phyloP scores from a whole-genome alignment of 306 rosid species.

The Quercus bicolor region DNA sequence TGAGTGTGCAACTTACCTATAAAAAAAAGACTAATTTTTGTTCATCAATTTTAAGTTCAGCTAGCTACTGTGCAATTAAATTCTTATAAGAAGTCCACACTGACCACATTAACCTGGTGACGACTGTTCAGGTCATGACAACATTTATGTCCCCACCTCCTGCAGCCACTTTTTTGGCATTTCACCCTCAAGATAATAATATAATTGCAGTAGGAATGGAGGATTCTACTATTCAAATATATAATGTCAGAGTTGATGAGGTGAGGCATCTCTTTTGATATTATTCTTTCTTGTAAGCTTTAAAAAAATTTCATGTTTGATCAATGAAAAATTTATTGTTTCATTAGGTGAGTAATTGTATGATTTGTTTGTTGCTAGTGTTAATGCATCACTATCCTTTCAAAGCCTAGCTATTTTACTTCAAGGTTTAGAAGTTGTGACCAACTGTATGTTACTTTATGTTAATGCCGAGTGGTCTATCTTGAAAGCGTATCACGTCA shows the following conservation, averaged over 20 bases:
- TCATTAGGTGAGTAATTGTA: not conserved
- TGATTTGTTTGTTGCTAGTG: not conserved
- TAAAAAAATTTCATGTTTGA: too few species aligned
- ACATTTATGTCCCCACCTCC: slow-evolving; percentile 47
- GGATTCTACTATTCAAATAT: slow-evolving; percentile 42
- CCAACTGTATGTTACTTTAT: not conserved
- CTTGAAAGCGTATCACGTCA: not conserved
- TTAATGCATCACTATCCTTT: not conserved
- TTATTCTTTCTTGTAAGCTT: too few species aligned
- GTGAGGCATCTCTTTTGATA: slow-evolving; percentile 15
- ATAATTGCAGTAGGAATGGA: slow-evolving; percentile 51
- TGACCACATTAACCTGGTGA: not conserved
- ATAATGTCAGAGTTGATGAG: slow-evolving; percentile 48
- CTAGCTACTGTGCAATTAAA: not conserved
- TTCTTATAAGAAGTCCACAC: not conserved
- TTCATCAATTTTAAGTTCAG: not conserved
- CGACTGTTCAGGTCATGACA: slow-evolving; percentile 37
- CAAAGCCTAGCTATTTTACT: not conserved
- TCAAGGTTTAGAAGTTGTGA: not conserved
- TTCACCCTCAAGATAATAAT: slow-evolving; percentile 47
- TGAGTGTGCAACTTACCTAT: too few species aligned
- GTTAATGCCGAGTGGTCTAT: not conserved
- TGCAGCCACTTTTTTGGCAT: slow-evolving; percentile 45
- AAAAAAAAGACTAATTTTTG: not conserved
- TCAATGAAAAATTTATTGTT: not conserved